These are phyloP conservation scores for Pyronema domesticum DNA, from an alignment of 495 filamentous ascomycete genomes.

Conservation along the genomic window DNA sequence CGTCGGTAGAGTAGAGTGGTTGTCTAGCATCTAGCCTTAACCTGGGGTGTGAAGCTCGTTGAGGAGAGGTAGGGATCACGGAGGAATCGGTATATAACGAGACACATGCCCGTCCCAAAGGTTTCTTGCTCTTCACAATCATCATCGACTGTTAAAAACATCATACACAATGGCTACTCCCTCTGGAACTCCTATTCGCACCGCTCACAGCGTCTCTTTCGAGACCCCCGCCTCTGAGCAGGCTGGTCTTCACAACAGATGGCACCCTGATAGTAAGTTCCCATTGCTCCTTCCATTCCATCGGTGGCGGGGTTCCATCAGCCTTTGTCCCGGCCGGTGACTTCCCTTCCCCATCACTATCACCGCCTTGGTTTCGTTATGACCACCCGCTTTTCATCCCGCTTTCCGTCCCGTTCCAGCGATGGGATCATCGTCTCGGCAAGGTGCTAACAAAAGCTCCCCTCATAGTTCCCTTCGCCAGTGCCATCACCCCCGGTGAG, in stretches of 20 bases:
- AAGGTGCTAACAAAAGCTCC: background rate
- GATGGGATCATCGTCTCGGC: background rate
- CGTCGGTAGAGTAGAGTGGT: too few relatives aligned
- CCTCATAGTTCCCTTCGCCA: slow-evolving; percentile 49
- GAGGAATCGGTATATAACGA: too few relatives aligned
- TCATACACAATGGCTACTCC: too few relatives aligned
- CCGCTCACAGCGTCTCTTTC: slow-evolving; percentile 45
- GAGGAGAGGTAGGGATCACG: too few relatives aligned
- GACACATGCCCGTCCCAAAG: too few relatives aligned
- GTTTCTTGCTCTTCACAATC: too few relatives aligned
- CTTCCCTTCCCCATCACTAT: background rate
- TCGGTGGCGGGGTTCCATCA: background rate
- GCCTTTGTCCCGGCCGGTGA: too few relatives aligned
- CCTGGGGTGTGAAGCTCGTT: too few relatives aligned
- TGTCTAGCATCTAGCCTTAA: too few relatives aligned
- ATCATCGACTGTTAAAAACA: too few relatives aligned
- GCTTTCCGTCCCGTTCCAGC: too few relatives aligned
- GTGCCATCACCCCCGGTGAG: slow-evolving; percentile 66
- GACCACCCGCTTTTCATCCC: too few relatives aligned
- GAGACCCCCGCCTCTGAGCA: slow-evolving; percentile 64
- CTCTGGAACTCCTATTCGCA: slow-evolving; percentile 12
- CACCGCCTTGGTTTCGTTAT: background rate
- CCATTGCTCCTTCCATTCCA: background rate
- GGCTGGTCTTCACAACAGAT: slow-evolving; percentile 66
- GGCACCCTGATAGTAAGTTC: slow-evolving; percentile 72